Percentiles rank a stretch among this genome's conserved stretches.
phyloP scores from a whole-genome alignment of 2,329 filamentous ascomycete genomes.

The Alternaria arbusti region DNA sequence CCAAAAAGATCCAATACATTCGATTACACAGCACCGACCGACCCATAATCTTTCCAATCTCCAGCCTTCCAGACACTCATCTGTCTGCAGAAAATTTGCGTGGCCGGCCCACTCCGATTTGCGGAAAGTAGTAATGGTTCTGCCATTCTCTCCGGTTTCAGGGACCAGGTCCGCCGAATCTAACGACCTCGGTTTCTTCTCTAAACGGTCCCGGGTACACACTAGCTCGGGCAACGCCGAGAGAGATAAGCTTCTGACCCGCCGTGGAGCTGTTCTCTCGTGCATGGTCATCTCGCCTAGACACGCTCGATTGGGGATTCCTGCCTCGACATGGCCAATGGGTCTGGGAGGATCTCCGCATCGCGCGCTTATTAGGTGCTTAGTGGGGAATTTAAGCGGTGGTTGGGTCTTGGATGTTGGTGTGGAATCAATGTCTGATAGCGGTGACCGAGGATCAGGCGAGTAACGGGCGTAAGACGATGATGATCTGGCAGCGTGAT shows the following conservation, averaged over 20 bases:
- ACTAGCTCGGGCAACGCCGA: slow-evolving; percentile 4
- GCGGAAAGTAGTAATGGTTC: background rate
- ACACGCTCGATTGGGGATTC: slow-evolving; percentile 3
- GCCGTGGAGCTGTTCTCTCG: slow-evolving; percentile 14
- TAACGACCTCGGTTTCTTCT: slow-evolving; percentile 6
- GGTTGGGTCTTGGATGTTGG: background rate
- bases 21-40: background rate
- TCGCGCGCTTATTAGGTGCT: background rate
- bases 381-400: slow-evolving; percentile 1
- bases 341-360: background rate
- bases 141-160: background rate
- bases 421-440: background rate
- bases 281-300: slow-evolving; percentile 9
- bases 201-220: background rate
- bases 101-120: slow-evolving; percentile 12
- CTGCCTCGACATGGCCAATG: slow-evolving; percentile 9
- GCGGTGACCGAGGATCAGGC: slow-evolving; percentile 5
- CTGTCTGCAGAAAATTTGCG: slow-evolving; percentile 19
- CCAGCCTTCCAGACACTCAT: slow-evolving; percentile 3
- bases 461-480: background rate
- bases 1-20: background rate
- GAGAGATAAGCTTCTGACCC: slow-evolving; percentile 15
- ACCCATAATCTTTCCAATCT: background rate
- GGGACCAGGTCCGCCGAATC: slow-evolving; percentile 8
- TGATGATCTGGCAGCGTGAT: background rate